These are phyloP conservation scores for Cutaneotrichosporon spelunceum DNA, from an alignment of 1,284 basidiomycete species.

Conservation along the genomic window DNA sequence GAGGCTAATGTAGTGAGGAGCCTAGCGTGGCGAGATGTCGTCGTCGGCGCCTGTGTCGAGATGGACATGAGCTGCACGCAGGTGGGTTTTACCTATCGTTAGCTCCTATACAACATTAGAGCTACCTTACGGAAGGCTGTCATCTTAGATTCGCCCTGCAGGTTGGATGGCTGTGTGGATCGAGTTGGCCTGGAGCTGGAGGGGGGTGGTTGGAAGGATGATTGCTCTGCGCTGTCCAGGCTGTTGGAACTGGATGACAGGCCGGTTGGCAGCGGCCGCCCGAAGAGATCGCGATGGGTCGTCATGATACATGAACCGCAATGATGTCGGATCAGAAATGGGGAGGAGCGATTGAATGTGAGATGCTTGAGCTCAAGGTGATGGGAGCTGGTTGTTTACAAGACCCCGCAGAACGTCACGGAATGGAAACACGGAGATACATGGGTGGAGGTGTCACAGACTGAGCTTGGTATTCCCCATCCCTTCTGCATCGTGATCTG, in stretches of 20 bases:
- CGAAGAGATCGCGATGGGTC: constrained; percentile 22
- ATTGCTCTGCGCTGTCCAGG: background rate
- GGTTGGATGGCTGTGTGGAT: background rate
- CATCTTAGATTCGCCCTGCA: constrained; percentile 27
- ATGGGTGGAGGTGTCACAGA: background rate
- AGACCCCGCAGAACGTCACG: background rate
- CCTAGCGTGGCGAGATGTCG: constrained; percentile 56
- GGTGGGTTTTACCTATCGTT: constrained; percentile 64
- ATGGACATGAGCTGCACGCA: constrained; percentile 74
- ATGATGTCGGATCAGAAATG: background rate
- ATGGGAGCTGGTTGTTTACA: constrained; percentile 1
- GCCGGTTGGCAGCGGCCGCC: constrained; percentile 16
- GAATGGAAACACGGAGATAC: background rate
- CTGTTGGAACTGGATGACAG: background rate
- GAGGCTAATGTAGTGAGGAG: constrained; percentile 59
- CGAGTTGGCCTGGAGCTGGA: background rate
- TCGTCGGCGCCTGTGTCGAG: constrained; percentile 59
- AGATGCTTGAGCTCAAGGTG: background rate
- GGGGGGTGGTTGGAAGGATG: background rate
- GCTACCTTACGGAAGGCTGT: constrained; percentile 41
- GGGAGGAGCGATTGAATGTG: background rate
- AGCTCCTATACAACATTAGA: background rate
- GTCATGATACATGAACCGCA: constrained; percentile 5
- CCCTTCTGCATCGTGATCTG: too few relatives aligned
- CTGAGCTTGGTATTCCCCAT: background rate